Conservation (phyloP, 1,284 basidiomycete genomes). For the Microbotryum lychnidis-dioicae region DNA sequence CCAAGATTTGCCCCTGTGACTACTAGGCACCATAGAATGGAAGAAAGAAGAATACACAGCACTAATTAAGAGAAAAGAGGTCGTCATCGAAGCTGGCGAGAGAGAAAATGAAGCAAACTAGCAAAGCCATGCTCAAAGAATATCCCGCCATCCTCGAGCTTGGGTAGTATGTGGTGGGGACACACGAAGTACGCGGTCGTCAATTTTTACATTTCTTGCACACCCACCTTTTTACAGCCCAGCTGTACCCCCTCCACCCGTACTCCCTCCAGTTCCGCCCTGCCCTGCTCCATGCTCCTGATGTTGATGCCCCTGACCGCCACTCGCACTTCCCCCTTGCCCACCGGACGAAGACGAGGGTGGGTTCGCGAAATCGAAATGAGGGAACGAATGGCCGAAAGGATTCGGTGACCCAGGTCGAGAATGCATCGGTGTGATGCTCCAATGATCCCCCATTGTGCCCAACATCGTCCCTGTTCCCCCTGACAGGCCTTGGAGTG, state of each 20-base stretch:
- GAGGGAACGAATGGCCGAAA: too few species aligned
- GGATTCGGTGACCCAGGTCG: too few species aligned
- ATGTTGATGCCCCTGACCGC: too few species aligned
- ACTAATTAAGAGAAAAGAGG: not conserved
- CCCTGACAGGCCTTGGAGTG: not conserved
- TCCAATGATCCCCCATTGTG: not conserved
- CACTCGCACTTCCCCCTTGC: too few species aligned
- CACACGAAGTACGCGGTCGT: not conserved
- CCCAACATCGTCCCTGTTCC: not conserved
- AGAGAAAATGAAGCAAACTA: not conserved
- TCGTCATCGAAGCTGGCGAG: not conserved
- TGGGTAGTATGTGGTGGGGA: not conserved
- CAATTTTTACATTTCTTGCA: not conserved
- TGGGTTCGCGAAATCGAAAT: too few species aligned
- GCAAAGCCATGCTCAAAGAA: not conserved
- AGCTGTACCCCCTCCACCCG: not conserved
- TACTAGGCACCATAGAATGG: too few species aligned
- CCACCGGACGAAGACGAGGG: too few species aligned
- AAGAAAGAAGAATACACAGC: too few species aligned
- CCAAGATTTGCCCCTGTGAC: too few species aligned
- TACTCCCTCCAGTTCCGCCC: not conserved
- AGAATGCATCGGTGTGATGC: too few species aligned
- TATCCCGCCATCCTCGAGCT: too few species aligned
- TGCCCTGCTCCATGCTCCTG: too few species aligned
- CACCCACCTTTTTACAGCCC: not conserved